Percentiles rank a stretch among this genome's conserved stretches.
Evolutionary conservation across 2,329 filamentous ascomycete species (phyloP).

Genomic region (Gaeumannomyces sp.): DNA sequence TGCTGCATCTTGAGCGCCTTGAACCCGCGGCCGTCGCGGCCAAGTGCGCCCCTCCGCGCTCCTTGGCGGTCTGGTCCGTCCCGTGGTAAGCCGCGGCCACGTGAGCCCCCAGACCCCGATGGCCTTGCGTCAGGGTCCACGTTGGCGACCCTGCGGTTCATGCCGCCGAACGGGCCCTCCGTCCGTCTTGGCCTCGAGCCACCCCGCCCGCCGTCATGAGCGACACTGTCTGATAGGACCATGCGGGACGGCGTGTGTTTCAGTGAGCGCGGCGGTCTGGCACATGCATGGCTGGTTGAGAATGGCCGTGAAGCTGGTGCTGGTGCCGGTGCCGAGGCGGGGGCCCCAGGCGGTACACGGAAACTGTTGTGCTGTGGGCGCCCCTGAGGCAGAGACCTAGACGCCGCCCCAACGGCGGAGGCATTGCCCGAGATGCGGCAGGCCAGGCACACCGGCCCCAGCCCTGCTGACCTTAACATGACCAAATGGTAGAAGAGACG

Average conservation of each 20-base stretch:
- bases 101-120: constrained; percentile 10
- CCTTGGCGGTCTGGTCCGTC: constrained; percentile 25
- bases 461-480: constrained; percentile 16
- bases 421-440: constrained; percentile 13
- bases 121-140: constrained; percentile 20
- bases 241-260: constrained; percentile 43
- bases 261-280: neutral
- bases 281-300: constrained; percentile 8
- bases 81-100: constrained; percentile 15
- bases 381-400: neutral
- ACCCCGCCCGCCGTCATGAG: constrained; percentile 16
- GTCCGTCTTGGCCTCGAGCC: constrained; percentile 28
- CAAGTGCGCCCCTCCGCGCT: constrained; percentile 19
- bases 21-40: constrained; percentile 46
- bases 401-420: neutral
- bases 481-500: neutral
- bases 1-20: constrained; percentile 95
- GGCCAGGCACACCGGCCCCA: constrained; percentile 15
- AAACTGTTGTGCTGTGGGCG: constrained; percentile 2
- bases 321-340: constrained; percentile 3
- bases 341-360: neutral
- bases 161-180: constrained; percentile 47
- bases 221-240: constrained; percentile 50
- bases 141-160: constrained; percentile 48
- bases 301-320: constrained; percentile 11